Evolutionary conservation across 768 basidiomycete genomes (phyloP).

Genomic region (Tylopilus vinaceipallidus): DNA sequence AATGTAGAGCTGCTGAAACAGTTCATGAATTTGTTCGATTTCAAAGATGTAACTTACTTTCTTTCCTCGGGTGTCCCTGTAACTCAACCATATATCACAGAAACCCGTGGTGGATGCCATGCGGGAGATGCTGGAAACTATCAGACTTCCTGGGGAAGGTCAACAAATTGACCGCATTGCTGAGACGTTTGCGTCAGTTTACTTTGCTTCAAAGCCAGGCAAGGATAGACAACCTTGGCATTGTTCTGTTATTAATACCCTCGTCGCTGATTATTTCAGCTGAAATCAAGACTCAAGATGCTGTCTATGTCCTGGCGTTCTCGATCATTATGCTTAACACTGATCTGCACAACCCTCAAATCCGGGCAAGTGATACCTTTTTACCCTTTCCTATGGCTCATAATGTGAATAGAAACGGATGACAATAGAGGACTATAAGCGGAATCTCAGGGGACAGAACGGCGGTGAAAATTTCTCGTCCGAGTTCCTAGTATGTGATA

Average conservation of each 20-base stretch:
- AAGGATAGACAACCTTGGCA: constrained; percentile 1
- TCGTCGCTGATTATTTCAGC: constrained; percentile 39
- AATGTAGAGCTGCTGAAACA: constrained; percentile 82
- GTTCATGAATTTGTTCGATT: constrained; percentile 88
- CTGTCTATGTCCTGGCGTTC: constrained; percentile 90
- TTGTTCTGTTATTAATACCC: neutral
- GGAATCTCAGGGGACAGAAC: constrained; percentile 92
- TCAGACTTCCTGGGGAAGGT: constrained; percentile 91
- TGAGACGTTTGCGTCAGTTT: constrained; percentile 89
- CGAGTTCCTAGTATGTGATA: constrained; percentile 70
- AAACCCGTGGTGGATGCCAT: constrained; percentile 95
- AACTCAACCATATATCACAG: constrained; percentile 38
- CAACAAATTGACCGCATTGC: constrained; percentile 94
- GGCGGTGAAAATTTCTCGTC: constrained; percentile 77
- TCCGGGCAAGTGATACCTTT: constrained; percentile 55
- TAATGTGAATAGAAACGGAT: constrained; percentile 77
- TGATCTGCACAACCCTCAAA: constrained; percentile 92
- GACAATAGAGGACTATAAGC: constrained; percentile 91
- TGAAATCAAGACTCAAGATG: constrained; percentile 88
- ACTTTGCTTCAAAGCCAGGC: constrained; percentile 86
- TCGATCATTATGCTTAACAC: constrained; percentile 99
- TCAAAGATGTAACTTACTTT: constrained; percentile 65
- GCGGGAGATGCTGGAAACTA: constrained; percentile 90
- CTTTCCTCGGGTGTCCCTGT: neutral
- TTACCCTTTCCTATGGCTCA: constrained; percentile 5